These are phyloP conservation scores for Pachysolen tannophilus DNA, from an alignment of 805 yeast species.

Conservation along the genomic window DNA sequence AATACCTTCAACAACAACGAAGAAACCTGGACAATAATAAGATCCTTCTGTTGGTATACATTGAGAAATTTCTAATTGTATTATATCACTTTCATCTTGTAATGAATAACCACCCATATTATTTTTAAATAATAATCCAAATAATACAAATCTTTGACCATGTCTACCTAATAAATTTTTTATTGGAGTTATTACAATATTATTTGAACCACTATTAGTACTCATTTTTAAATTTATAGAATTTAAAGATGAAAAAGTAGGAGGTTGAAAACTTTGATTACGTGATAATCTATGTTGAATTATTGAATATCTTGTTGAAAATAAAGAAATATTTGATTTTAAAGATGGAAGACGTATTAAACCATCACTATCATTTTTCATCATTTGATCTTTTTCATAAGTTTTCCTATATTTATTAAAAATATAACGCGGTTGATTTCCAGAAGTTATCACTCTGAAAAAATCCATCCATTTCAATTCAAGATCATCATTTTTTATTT, in stretches of 20 bases:
- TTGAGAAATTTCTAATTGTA: conserved; percentile 58
- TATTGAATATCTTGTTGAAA: conserved; percentile 50
- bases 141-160: conserved; percentile 63
- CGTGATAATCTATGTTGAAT: conserved; percentile 66
- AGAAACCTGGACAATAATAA: conserved; percentile 68
- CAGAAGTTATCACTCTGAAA: conserved; percentile 57
- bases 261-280: conserved; percentile 63
- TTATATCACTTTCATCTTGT: conserved; percentile 74
- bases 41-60: conserved; percentile 55
- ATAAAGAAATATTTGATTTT: conserved; percentile 29
- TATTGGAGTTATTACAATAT: conserved; percentile 51
- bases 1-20: conserved; percentile 77
- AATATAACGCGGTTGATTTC: conserved; percentile 52
- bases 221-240: too few species aligned
- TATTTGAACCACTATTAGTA: conserved; percentile 20
- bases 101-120: conserved; percentile 63
- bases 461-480: conserved; percentile 63
- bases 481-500: conserved; percentile 1
- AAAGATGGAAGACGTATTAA: conserved; percentile 13
- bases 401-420: conserved; percentile 60
- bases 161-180: conserved; percentile 84
- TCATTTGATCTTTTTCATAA: conserved; percentile 23
- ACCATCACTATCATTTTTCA: conserved; percentile 11
- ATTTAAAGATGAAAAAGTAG: conserved; percentile 33
- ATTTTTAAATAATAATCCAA: conserved; percentile 66